Conservation (phyloP, 2,329 filamentous ascomycete genomes). For the Epichloe amarillans region DNA sequence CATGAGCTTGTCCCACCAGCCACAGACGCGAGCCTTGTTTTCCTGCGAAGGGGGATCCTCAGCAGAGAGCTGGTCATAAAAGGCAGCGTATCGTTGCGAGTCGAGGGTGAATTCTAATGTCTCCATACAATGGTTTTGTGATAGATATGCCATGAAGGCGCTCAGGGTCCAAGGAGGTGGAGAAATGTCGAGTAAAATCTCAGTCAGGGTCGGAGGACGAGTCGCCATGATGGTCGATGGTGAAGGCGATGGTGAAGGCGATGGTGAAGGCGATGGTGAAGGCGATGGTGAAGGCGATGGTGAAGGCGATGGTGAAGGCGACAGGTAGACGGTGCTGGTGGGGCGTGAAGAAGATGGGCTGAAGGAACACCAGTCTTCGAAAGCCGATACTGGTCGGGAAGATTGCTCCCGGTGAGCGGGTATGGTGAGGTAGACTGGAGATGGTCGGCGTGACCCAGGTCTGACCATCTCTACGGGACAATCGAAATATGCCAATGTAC, state of each 20-base stretch:
- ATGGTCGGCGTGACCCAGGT: slow-evolving; percentile 30
- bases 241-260: slow-evolving; percentile 26
- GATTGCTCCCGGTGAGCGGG: slow-evolving; percentile 29
- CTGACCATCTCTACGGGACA: slow-evolving; percentile 13
- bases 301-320: slow-evolving; percentile 28
- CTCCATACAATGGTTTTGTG: slow-evolving; percentile 93
- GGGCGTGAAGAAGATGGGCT: slow-evolving; percentile 23
- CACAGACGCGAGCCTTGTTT: slow-evolving; percentile 53
- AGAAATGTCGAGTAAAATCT: slow-evolving; percentile 78
- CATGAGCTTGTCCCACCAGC: slow-evolving; percentile 77
- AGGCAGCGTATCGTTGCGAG: slow-evolving; percentile 65
- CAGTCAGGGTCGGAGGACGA: slow-evolving; percentile 56
- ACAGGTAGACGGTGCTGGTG: slow-evolving; percentile 31
- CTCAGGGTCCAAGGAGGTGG: slow-evolving; percentile 79
- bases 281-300: too few relatives aligned
- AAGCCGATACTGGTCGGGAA: slow-evolving; percentile 30
- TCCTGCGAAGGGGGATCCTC: slow-evolving; percentile 26
- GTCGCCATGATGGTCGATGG: slow-evolving; percentile 19
- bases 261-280: slow-evolving; percentile 30
- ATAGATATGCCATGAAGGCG: slow-evolving; percentile 93
- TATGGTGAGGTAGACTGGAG: slow-evolving; percentile 27
- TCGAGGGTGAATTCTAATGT: slow-evolving; percentile 96
- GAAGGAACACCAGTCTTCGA: slow-evolving; percentile 32
- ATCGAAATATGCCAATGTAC: background rate
- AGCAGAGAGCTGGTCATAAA: slow-evolving; percentile 31